A percentile compares a stretch with the other conserved stretches of the same genome.
These are phyloP conservation scores for Flaveria linearis DNA, from an alignment of 129 eudicot species.

Conservation along the genomic window DNA sequence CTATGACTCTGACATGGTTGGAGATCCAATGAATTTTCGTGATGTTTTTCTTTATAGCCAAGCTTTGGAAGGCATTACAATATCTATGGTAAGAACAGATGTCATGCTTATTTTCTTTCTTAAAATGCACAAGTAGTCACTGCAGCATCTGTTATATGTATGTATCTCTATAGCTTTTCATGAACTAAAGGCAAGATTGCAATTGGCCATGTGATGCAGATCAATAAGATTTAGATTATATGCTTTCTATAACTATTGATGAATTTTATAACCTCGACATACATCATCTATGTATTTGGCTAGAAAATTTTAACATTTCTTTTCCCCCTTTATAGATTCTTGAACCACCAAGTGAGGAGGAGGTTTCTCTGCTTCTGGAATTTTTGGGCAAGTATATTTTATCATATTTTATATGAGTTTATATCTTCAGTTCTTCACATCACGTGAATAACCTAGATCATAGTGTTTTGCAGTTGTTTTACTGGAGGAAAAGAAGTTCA, in stretches of 20 bases:
- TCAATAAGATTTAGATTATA: background rate
- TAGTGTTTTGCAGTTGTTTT: conserved; percentile 62
- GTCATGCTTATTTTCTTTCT: background rate
- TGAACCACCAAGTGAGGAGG: conserved; percentile 91
- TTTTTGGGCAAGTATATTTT: conserved; percentile 60
- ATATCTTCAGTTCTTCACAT: background rate
- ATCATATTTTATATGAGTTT: conserved; percentile 17
- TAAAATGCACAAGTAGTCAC: too few relatives aligned
- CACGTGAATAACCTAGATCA: conserved; percentile 7
- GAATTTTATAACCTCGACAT: background rate
- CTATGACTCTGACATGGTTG: conserved; percentile 78
- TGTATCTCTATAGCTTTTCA: too few relatives aligned
- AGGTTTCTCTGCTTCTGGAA: conserved; percentile 82
- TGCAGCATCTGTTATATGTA: too few relatives aligned
- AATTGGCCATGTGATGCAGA: too few relatives aligned
- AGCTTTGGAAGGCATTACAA: conserved; percentile 91
- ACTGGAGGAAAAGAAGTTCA: conserved; percentile 29
- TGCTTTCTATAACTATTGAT: background rate
- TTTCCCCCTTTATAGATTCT: conserved; percentile 60
- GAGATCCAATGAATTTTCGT: conserved; percentile 82
- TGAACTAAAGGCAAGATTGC: too few relatives aligned
- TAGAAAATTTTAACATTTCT: background rate
- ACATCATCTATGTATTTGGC: conserved; percentile 1
- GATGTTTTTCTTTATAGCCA: conserved; percentile 90
- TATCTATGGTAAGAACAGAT: conserved; percentile 62